Evolutionary conservation across 2,329 filamentous ascomycete species (phyloP), one percentile per base, ranked within the genome.

Genomic region (Fusarium fujikuroi): DNA sequence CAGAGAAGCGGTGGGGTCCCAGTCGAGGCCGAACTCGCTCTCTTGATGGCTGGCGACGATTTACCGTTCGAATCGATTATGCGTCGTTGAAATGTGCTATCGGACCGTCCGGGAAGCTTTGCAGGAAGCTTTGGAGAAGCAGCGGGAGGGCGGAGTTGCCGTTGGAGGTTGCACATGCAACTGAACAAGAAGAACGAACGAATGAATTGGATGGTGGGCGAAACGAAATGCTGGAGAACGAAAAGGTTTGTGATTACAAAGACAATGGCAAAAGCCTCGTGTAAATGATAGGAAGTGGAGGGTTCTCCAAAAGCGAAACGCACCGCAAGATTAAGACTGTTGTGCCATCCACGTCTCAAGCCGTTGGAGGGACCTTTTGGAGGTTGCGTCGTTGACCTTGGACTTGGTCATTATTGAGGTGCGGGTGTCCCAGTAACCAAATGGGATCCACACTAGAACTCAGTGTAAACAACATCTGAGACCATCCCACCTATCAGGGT

Each of bases 391-490:
- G 61, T 66, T 28, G 70, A 47, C 46, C 44, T 47, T 37, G 28
- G 42, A 37, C 53, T 70, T 63, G 44, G 37, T 14, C 42, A 59
- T 44, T 52, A 53, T 72, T 66, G 61, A 73, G 60, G 66, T 44
- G 68, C 34, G 44, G 72, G 69, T 74, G 72, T 74, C 75, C 74
- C 62, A 72, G 69, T 66, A 76, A 76, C 75, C 72, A 77, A 47
- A 61, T 58, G 52, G 44, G 71, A 37, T 57, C 75, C 75, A 77
- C 74, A 42, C 25, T 47, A 19, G 25, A 60, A 59, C 62, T 75
- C 66, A 69, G 63, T 56, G 76, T 77, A 78, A 77, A 77, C 76
- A 77, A 77, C 44, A 63, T 43, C 65, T 42, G 47, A 60, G 59
- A 40, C 60, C 42, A 59, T 72, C 69, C 69, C 72, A 53, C 63